Base-by-base conservation (phyloP, 352 stramenopile species). In the Phytopythium oedochilum region DNA sequence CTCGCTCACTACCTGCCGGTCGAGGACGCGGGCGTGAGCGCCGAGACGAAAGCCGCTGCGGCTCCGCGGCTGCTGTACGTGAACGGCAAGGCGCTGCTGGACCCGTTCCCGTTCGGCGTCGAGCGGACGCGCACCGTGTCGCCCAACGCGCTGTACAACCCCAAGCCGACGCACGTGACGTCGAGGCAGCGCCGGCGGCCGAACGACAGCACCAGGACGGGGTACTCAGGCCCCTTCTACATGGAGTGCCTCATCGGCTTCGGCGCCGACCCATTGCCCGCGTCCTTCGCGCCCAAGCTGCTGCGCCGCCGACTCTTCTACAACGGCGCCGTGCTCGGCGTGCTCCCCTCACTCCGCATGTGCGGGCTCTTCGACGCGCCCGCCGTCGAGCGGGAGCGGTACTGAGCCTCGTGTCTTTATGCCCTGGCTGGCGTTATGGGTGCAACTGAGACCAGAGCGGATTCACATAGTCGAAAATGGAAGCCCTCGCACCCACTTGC, bases 171-270 rank as follows among this genome's bases (percentile, higher is more conserved):
- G 0, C 71, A 88, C 63, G 62, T 91, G 44, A 73, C 67, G 29
- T 78, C 79, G 14, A 65, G 70, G 17, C 63, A 77, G 48, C 49
- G 48, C 22, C 75, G 73, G 3, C 63, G 35, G 39, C 18, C 55
- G n/a, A 28, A 42, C n/a, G 55, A 61, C 31, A 40, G 53, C 8
- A 15, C n/a, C 47, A 62, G 51, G 48, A 31, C 29, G 11, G 35
- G 18, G n/a, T 63, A 49, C 40, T 47, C 10, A n/a, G 31, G 31
- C 18, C 29, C 15, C 17, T 61, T 66, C 42, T 50, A 55, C 7
- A 51, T n/a, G 17, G 73, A 87, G 36, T 85, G 76, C 29, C 66
- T 85, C 48, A 60, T 73, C n/a, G 71, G 70, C 0, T 51, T 87
- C 17, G 76, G 71, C 17, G 70, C 71, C 1, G 73, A 68, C 20